Evolutionary conservation across 495 filamentous ascomycete genomes (phyloP), one percentile per base, ranked within the genome.

Genomic region (Xylaria curta): DNA sequence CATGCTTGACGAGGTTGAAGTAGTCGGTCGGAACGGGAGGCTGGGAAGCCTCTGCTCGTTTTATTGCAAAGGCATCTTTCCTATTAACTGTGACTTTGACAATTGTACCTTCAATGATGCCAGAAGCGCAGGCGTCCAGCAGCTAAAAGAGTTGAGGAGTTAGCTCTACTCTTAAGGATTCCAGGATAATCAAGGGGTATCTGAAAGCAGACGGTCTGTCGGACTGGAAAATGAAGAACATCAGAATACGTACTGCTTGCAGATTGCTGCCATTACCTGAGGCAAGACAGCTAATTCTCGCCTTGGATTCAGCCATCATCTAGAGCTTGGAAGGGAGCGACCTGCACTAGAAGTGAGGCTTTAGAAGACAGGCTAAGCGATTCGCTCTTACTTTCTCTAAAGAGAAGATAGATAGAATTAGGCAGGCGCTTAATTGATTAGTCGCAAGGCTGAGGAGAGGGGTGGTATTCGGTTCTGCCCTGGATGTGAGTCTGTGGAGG

Each of bases 261-360:
- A 98, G 89, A 78, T 98, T 98, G 61, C 92, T 89, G 72, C 95
- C 95, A 73, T 87, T 90, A 78, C 93, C 95, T 69, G 91, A 95
- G 72, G 67, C 76, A 74, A 60, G 74, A 75, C 42, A 78, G 73
- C 28, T 76, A 65, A 78, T 78, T 49, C 75, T 74, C n/a, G 73
- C 75, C 44, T 75, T 76, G 26, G 67, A 60, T 65, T 75, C 75
- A 33, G 42, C 67, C 68, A 93, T 78, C 19, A 40, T 70, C 12
- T 51, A 47, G 15, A 38, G 47, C 26, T 40, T 21, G 38, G 8
- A 53, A 59, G 26, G 47, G 47, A 47, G n/a, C 17, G 31, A 47
- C 10, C 15, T 66, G 21, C 17, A 28, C 44, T 17, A 26, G 31
- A 40, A 19, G 47, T 12, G 44, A 47, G 46, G 33, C 28, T 44